Conservation (phyloP, 345 rosid species). For the Eutrema yunnanense region DNA sequence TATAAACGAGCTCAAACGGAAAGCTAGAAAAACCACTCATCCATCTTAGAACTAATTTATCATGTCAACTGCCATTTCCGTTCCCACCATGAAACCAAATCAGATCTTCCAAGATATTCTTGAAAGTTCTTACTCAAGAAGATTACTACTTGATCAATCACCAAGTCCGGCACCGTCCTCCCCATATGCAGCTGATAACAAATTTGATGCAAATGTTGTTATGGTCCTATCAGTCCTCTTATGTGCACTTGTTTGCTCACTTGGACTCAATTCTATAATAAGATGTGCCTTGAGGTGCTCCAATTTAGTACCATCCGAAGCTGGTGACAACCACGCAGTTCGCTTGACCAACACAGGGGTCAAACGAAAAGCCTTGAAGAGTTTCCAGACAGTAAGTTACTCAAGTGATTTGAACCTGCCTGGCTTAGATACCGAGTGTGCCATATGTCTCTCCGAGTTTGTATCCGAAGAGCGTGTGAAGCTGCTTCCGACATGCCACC, state of each 20-base stretch:
- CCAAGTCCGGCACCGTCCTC: conserved; percentile 30
- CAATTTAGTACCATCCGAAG: conserved; percentile 29
- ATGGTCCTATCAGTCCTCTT: conserved; percentile 81
- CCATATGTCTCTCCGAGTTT: conserved; percentile 72
- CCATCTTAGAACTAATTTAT: conserved; percentile 20
- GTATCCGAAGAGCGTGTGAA: conserved; percentile 51
- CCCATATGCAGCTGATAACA: conserved; percentile 24
- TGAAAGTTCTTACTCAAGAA: conserved; percentile 28
- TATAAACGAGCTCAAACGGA: conserved; percentile 17
- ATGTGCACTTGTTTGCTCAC: conserved; percentile 76
- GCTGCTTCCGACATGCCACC: conserved; percentile 75
- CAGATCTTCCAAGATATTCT: conserved; percentile 19
- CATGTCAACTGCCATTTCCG: conserved; percentile 3
- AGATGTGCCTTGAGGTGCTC: conserved; percentile 69
- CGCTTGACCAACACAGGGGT: conserved; percentile 62
- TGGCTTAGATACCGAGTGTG: conserved; percentile 55
- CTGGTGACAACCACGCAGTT: conserved; percentile 22
- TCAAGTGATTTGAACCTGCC: conserved; percentile 46
- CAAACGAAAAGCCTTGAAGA: conserved; percentile 61
- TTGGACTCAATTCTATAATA: conserved; percentile 64
- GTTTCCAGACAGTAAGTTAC: conserved; percentile 59
- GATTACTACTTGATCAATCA: conserved; percentile 9
- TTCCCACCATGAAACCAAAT: conserved; percentile 13
- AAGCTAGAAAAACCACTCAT: conserved; percentile 4
- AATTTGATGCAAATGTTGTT: conserved; percentile 64